Base-by-base conservation (phyloP, 352 stramenopile species). In the Elongisporangium anandrum region DNA sequence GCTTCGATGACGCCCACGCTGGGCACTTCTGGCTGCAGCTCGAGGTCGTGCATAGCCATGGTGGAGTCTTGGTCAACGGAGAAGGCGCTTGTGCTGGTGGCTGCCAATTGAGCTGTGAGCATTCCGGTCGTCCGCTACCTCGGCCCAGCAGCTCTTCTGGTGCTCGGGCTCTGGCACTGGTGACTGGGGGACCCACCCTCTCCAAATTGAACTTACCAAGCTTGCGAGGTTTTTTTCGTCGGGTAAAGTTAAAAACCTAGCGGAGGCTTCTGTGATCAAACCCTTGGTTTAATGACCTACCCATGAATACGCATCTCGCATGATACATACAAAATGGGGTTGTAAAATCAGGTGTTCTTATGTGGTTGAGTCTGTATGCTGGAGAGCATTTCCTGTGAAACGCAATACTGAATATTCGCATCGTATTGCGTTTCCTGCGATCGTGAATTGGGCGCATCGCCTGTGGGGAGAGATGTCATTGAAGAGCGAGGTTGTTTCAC, bases 1-100 rank as follows among this genome's bases (percentile, higher is more conserved):
- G 68, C 60, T 10, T 72, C 62, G 57, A 85, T 68, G 56, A 82
- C 72, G 29, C 9, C 29, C 29, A 41, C 29, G 9, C 29, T 15
- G 9, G 29, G 29, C 5, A 41, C 9, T 20, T 52, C 47, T 2
- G 29, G 29, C 29, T 41, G 29, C 29, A 8, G 29, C 13, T 41
- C 29, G 29, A 41, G 29, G 29, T 41, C 29, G 9, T 41, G 29
- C 29, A 41, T 41, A 8, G 29, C 29, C 29, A 41, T 41, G 29
- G 29, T 41, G 29, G 29, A 41, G 29, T 41, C 29, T 41, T 4
- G 29, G 29, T 41, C 29, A 41, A 41, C 29, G 29, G 29, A 41
- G 29, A 41, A 41, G 29, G 29, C 29, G 29, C 29, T 41, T 41
- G 29, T 41, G 29, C 29, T 9, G 29, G 29, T 41, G 29, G 29